Base-by-base conservation (phyloP, 176 grass and related monocot species). In the Cenchrus americanus region DNA sequence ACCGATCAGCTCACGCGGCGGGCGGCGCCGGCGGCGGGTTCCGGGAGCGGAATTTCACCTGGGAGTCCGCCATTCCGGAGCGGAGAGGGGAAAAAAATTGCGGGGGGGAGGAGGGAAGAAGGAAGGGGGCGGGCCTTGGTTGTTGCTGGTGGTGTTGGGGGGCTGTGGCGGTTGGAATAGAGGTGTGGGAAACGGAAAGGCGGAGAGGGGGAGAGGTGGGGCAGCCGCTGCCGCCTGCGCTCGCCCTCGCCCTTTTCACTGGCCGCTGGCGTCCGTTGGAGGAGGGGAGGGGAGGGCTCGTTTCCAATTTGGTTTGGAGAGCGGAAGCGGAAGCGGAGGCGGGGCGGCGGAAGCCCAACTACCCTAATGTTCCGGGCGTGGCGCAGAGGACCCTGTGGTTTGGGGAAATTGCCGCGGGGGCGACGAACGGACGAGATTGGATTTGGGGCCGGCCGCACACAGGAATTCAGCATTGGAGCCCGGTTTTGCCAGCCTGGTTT, bases 41-140 rank as follows among this genome's bases (percentile, higher is more conserved):
- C 14, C 5, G 82, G 87, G 63, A 76, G 71, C 54, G 67, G 67
- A 46, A 83, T 67, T 73, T 83, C 79, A 90, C 88, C 88, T 86
- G 83, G 27, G 88, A 79, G 66, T 41, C 84, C 74, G 84, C 79
- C 88, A 90, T 90, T 83, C 71, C 15, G 69, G 49, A 42, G 76
- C 55, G 68, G 76, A 12, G 46, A 48, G 1, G 46, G 57, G 40
- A 53, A 65, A 3, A 49, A 15, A 41, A 63, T 73, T 48, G 15
- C n/a, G 69, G 54, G 34, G 21, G 26, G 5, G 58, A 6, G 49
- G 48, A 21, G 62, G 71, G 11, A 19, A 0, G 7, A 21, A 12
- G 22, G 48, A n/a, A 21, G 47, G 34, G 3, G 34, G 34, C 34
- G 34, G 34, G 34, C 34, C 34, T 32, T 51, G 77, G 78, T 80